Conservation (phyloP, 768 basidiomycete species). For the Kwoniella sp. region DNA sequence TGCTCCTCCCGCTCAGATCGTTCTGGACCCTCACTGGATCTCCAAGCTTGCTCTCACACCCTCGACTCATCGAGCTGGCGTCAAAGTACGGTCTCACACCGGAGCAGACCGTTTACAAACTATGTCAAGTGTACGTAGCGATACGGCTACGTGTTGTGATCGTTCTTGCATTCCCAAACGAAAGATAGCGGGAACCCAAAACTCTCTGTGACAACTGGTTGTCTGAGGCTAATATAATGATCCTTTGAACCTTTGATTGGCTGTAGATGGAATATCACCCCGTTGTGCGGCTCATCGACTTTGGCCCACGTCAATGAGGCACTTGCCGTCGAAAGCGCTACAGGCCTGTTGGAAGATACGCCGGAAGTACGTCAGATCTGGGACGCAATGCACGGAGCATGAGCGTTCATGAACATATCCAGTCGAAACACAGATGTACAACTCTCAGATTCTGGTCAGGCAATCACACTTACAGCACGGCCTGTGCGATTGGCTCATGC, state of each 20-base stretch:
- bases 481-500: no score
- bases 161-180: background rate
- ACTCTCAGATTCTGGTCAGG: no score
- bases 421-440: no score
- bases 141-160: background rate
- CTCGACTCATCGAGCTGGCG: constrained; percentile 60
- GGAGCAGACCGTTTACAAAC: constrained; percentile 69
- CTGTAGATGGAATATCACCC: constrained; percentile 66
- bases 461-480: no score
- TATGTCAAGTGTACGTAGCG: constrained; percentile 62
- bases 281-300: constrained; percentile 74
- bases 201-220: no score
- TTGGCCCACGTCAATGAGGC: constrained; percentile 71
- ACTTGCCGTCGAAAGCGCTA: constrained; percentile 52
- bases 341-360: constrained; percentile 16
- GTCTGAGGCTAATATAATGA: no score
- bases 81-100: constrained; percentile 62
- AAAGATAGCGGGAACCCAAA: no score
- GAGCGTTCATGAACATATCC: no score
- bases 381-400: constrained; percentile 16
- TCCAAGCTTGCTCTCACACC: constrained; percentile 64
- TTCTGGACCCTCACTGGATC: constrained; percentile 89
- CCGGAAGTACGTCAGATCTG: constrained; percentile 24
- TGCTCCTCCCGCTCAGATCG: constrained; percentile 60
- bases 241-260: no score